Percentiles rank a stretch among this genome's conserved stretches.
Conservation (phyloP, 768 basidiomycete species). For the Lactarius pseudohatsudake region DNA sequence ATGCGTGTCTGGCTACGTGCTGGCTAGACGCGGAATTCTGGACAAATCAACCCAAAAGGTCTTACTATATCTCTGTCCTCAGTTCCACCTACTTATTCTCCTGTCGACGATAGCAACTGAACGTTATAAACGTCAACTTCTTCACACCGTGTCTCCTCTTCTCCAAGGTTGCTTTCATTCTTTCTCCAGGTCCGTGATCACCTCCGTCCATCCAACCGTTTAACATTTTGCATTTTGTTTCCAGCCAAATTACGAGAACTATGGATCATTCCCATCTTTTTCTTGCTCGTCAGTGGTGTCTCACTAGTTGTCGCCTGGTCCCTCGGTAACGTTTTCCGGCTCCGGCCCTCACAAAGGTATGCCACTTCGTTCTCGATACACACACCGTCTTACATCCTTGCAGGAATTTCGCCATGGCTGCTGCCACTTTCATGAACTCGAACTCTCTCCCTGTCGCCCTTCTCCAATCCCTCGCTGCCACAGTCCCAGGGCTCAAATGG, state of each 20-base stretch:
- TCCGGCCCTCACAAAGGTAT: slow-evolving; percentile 77
- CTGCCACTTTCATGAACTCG: slow-evolving; percentile 90
- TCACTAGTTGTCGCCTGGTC: slow-evolving; percentile 69
- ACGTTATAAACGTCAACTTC: slow-evolving; percentile 80
- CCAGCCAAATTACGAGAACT: slow-evolving; percentile 74
- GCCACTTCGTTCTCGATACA: slow-evolving; percentile 29
- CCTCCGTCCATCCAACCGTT: background rate
- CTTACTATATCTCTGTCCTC: slow-evolving; percentile 25
- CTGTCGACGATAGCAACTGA: slow-evolving; percentile 55
- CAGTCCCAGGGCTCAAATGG: slow-evolving; percentile 84
- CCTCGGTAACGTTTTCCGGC: slow-evolving; percentile 59
- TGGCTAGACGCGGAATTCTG: slow-evolving; percentile 76
- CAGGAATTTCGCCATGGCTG: slow-evolving; percentile 78
- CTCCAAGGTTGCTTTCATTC: slow-evolving; percentile 92
- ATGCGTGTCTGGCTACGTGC: slow-evolving; percentile 79
- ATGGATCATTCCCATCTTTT: slow-evolving; percentile 87
- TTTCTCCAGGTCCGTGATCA: slow-evolving; percentile 54
- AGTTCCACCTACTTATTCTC: background rate
- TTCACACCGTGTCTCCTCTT: slow-evolving; percentile 89
- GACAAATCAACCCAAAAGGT: slow-evolving; percentile 92
- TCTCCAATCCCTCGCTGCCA: slow-evolving; percentile 85
- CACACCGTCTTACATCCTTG: background rate
- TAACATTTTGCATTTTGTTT: background rate
- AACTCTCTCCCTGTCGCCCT: slow-evolving; percentile 95
- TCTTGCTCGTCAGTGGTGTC: slow-evolving; percentile 68